Evolutionary conservation across 257 asterid species (phyloP).

Genomic region (Solanum ossicruentum): DNA sequence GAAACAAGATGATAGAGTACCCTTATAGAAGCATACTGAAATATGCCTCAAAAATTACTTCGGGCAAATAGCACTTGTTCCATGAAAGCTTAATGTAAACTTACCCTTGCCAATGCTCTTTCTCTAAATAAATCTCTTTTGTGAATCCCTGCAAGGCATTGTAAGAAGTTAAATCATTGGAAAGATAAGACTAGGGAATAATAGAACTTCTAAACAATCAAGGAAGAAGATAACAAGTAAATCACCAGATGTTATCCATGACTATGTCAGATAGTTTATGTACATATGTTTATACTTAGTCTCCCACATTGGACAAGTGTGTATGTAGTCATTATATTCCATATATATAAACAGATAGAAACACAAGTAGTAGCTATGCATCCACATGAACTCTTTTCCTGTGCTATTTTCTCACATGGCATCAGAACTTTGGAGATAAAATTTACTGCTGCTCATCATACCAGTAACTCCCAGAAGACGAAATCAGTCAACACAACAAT

Average conservation of each 20-base stretch:
- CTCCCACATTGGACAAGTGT: not conserved
- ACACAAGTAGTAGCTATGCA: not conserved
- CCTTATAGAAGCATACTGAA: not conserved
- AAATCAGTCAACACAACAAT: not conserved
- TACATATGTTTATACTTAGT: not conserved
- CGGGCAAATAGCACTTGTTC: not conserved
- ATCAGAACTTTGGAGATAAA: not conserved
- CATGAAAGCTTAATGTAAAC: conserved; percentile 7
- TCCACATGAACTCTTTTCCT: not conserved
- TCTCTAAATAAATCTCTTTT: conserved; percentile 88
- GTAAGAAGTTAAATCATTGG: not conserved
- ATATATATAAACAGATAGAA: not conserved
- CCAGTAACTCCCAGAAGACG: not conserved
- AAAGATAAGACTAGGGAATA: not conserved
- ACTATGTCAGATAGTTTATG: not conserved
- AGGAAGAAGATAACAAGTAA: not conserved
- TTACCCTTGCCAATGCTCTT: conserved; percentile 96
- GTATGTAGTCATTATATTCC: not conserved
- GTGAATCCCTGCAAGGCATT: conserved; percentile 67
- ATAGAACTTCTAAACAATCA: not conserved
- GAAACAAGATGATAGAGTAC: not conserved
- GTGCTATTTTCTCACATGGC: not conserved
- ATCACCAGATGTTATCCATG: not conserved
- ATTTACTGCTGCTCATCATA: not conserved
- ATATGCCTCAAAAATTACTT: not conserved